Conservation (phyloP, 202 grass and related monocot genomes). For the Panicum hallii region DNA sequence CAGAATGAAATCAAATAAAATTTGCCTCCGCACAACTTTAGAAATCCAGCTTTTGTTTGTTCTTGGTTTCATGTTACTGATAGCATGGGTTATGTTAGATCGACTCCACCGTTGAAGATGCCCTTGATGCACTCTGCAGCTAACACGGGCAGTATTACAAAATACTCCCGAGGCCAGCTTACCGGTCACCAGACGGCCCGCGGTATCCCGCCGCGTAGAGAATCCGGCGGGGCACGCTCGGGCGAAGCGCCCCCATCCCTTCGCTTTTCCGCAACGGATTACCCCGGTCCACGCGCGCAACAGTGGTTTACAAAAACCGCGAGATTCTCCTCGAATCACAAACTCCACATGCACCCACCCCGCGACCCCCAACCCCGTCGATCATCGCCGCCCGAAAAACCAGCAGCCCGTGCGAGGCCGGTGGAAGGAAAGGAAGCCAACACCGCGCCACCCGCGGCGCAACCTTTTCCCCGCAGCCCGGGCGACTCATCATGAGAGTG, state of each 20-base stretch:
- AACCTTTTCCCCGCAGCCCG: not conserved
- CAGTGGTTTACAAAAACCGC: constrained; percentile 22
- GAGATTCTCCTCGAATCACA: constrained; percentile 54
- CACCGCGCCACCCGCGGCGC: not conserved
- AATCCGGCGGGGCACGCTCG: constrained; percentile 32
- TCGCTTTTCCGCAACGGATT: constrained; percentile 48
- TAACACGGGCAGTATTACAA: no score
- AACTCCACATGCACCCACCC: constrained; percentile 28
- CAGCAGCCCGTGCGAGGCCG: not conserved
- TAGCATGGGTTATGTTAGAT: no score
- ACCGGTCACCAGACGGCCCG: no score
- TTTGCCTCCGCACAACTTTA: no score
- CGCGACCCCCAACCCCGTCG: not conserved
- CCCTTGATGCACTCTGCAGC: no score
- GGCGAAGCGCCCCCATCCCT: constrained; percentile 43
- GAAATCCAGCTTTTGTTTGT: no score
- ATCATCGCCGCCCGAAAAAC: not conserved
- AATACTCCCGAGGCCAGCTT: no score
- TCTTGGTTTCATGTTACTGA: no score
- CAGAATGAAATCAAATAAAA: no score
- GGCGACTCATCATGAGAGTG: not conserved
- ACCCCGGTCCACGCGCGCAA: constrained; percentile 21
- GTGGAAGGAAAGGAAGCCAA: not conserved
- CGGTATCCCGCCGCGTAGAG: not conserved
- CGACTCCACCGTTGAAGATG: no score